Conservation (phyloP, 441 rosid species). For the Euphorbia neoarborescens region DNA sequence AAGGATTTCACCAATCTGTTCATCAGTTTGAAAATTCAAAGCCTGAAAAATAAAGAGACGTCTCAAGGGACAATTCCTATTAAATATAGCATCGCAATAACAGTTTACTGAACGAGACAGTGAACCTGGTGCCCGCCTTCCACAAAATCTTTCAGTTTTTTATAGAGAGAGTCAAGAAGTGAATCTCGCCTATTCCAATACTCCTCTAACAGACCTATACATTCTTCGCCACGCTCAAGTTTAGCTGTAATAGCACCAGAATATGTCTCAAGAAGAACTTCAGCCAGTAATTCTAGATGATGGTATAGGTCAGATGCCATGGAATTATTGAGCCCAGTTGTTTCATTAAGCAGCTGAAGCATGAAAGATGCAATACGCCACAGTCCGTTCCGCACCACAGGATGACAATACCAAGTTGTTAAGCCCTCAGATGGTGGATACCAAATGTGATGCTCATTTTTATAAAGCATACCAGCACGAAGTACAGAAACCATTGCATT, state of each 20-base stretch:
- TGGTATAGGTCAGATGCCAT: constrained; percentile 49
- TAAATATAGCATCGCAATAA: constrained; percentile 13
- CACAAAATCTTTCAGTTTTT: constrained; percentile 48
- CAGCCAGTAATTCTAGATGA: constrained; percentile 59
- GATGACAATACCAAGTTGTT: constrained; percentile 67
- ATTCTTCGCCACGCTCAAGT: constrained; percentile 65
- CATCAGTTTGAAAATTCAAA: constrained; percentile 32
- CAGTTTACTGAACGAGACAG: constrained; percentile 11
- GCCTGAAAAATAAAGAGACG: constrained; percentile 38
- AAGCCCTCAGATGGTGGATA: constrained; percentile 88
- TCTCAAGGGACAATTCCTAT: constrained; percentile 4
- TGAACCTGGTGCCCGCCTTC: constrained; percentile 50
- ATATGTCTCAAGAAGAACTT: constrained; percentile 66
- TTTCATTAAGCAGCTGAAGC: constrained; percentile 55
- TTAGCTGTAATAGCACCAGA: constrained; percentile 61
- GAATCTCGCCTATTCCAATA: constrained; percentile 75
- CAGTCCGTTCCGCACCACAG: constrained; percentile 64
- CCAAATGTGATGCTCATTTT: constrained; percentile 75
- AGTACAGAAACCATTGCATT: constrained; percentile 61
- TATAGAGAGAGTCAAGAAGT: constrained; percentile 62
- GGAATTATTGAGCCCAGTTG: constrained; percentile 47
- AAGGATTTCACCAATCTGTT: constrained; percentile 36
- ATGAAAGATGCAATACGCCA: constrained; percentile 68
- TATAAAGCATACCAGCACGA: constrained; percentile 56
- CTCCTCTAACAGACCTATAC: constrained; percentile 58